phyloP scores from a whole-genome alignment of 2,329 filamentous ascomycete species.

The Aspergillus vadensis region DNA sequence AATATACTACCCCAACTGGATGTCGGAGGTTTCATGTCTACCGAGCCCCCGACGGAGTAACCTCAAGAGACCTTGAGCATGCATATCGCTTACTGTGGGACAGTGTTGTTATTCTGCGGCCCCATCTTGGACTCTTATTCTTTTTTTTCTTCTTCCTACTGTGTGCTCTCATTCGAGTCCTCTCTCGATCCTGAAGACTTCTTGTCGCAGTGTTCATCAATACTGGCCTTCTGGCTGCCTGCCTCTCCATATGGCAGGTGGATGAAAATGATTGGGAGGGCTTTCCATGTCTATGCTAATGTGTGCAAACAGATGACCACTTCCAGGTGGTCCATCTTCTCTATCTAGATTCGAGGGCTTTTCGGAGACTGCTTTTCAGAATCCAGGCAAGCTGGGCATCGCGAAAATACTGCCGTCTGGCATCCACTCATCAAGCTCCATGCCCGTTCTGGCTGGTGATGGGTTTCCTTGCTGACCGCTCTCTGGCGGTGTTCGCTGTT shows the following conservation, averaged over 20 bases:
- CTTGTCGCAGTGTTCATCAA: not conserved
- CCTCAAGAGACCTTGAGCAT: not conserved
- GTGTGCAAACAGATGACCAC: not conserved
- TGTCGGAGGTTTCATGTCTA: constrained; percentile 13
- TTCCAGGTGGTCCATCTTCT: not conserved
- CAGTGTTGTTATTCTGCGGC: no score
- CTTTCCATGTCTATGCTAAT: not conserved
- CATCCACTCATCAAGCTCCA: constrained; percentile 36
- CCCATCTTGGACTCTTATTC: not conserved
- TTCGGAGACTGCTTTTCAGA: constrained; percentile 14
- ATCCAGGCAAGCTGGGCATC: constrained; percentile 31
- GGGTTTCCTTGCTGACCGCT: constrained; percentile 15
- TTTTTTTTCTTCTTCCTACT: not conserved
- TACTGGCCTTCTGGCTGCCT: not conserved
- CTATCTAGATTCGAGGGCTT: not conserved
- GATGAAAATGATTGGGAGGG: not conserved
- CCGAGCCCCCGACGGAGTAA: constrained; percentile 5
- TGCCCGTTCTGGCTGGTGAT: constrained; percentile 23
- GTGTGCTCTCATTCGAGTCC: not conserved
- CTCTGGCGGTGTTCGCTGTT: constrained; percentile 17
- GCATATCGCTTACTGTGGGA: not conserved
- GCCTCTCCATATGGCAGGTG: not conserved
- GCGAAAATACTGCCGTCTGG: constrained; percentile 34
- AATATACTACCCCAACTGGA: not conserved
- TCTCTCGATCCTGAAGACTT: not conserved